Evolutionary conservation across 345 rosid genomes (phyloP).

Genomic region (Carallia brachiata): DNA sequence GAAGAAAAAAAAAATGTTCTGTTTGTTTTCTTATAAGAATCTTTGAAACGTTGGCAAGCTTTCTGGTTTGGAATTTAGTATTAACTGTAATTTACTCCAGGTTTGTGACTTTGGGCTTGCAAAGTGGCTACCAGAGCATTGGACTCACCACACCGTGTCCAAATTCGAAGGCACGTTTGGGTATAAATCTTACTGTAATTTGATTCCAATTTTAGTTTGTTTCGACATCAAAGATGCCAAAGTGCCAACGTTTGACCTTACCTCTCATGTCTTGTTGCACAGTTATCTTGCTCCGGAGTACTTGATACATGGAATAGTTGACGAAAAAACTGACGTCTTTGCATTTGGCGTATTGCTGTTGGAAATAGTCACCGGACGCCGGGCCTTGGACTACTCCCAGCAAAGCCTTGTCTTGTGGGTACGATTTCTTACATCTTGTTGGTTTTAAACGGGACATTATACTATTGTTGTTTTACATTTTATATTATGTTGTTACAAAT

Average conservation of each 20-base stretch:
- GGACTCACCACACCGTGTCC: constrained; percentile 88
- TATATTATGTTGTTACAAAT: too few species aligned
- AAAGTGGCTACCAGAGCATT: constrained; percentile 90
- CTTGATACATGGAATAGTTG: constrained; percentile 91
- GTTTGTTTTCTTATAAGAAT: neutral
- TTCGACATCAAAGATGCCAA: too few species aligned
- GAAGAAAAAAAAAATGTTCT: neutral
- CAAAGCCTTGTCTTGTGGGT: constrained; percentile 95
- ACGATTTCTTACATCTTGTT: constrained; percentile 12
- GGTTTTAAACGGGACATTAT: neutral
- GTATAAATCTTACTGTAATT: constrained; percentile 23
- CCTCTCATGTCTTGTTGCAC: constrained; percentile 7
- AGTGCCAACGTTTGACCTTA: neutral
- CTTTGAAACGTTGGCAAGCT: neutral
- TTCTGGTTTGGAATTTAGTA: neutral
- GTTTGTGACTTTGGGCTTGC: constrained; percentile 97
- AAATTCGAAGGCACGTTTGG: constrained; percentile 96
- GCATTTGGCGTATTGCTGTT: constrained; percentile 83
- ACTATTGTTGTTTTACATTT: neutral
- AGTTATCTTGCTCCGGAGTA: constrained; percentile 94
- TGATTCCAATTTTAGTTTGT: neutral
- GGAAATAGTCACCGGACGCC: constrained; percentile 81
- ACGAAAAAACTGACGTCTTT: constrained; percentile 91
- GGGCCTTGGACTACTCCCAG: constrained; percentile 83
- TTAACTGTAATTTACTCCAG: constrained; percentile 28